phyloP scores from a whole-genome alignment of 1,284 basidiomycete genomes.

The Pseudomicrostroma phylloplanum region DNA sequence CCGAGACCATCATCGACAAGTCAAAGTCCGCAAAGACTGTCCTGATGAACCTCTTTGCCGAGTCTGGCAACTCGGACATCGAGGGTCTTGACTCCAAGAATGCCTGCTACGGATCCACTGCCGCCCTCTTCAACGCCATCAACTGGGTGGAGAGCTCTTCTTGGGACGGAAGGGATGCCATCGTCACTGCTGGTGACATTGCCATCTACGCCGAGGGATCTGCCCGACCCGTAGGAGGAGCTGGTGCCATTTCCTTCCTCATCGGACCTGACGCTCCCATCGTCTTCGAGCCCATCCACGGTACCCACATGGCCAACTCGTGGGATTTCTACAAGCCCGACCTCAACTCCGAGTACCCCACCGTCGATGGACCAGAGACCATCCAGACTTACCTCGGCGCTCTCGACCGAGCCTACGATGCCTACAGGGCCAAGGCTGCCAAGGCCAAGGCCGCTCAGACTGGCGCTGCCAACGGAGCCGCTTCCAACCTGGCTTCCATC shows the following conservation, averaged over 20 bases:
- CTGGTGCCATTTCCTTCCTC: constrained; percentile 87
- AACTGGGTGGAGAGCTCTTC: constrained; percentile 86
- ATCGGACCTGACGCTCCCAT: constrained; percentile 94
- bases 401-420: constrained; percentile 80
- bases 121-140: constrained; percentile 92
- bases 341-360: constrained; percentile 69
- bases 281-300: constrained; percentile 89
- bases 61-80: constrained; percentile 88
- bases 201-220: constrained; percentile 95
- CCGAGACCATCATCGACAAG: constrained; percentile 99
- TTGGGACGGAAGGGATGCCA: constrained; percentile 98
- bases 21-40: constrained; percentile 98
- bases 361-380: constrained; percentile 94
- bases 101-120: constrained; percentile 97
- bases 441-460: constrained; percentile 50
- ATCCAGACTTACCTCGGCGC: constrained; percentile 91
- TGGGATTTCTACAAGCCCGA: constrained; percentile 58
- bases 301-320: constrained; percentile 93
- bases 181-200: constrained; percentile 95
- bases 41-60: constrained; percentile 93
- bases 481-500: constrained; percentile 50
- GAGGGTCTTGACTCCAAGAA: constrained; percentile 99
- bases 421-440: constrained; percentile 76
- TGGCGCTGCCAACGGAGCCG: constrained; percentile 19
- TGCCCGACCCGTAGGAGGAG: constrained; percentile 92